Percentiles rank a stretch among this genome's conserved stretches.
These are phyloP conservation scores for Colletotrichum sp. DNA, from an alignment of 2,329 filamentous ascomycete genomes.

Conservation along the genomic window DNA sequence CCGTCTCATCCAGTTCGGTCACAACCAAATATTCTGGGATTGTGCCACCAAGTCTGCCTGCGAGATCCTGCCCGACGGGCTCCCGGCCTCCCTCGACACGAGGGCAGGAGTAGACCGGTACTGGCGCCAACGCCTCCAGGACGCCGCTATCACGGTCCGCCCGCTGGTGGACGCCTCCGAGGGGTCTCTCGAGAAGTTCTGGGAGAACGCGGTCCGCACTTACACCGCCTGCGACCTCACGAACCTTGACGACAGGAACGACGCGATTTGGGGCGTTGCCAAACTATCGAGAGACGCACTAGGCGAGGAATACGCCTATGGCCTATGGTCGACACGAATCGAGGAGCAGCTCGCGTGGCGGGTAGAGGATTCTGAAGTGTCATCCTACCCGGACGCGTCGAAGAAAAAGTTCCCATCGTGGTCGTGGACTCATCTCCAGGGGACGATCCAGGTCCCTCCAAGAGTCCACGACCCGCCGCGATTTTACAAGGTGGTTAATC, in stretches of 20 bases:
- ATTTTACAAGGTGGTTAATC: background rate
- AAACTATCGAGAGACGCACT: background rate
- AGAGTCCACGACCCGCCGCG: background rate
- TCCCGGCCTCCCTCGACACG: conserved; percentile 12
- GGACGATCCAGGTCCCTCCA: background rate
- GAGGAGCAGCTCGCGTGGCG: conserved; percentile 24
- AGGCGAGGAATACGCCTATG: conserved; percentile 8
- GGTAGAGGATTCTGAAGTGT: background rate
- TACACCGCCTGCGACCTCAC: conserved; percentile 24
- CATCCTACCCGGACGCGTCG: background rate
- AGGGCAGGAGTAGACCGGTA: background rate
- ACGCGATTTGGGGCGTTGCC: conserved; percentile 24
- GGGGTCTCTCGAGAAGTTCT: conserved; percentile 17
- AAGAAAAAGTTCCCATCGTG: background rate
- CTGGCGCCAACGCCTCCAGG: background rate
- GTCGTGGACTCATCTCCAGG: background rate
- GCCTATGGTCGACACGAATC: conserved; percentile 21
- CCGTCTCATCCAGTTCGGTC: conserved; percentile 24
- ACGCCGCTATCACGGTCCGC: background rate
- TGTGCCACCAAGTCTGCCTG: conserved; percentile 23
- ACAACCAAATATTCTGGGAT: conserved; percentile 26
- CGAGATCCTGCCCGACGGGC: conserved; percentile 21
- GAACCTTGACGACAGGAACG: conserved; percentile 10
- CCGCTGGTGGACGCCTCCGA: background rate
- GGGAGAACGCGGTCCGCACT: conserved; percentile 19